phyloP scores from a whole-genome alignment of 768 basidiomycete genomes.

The Boletus speciosus region DNA sequence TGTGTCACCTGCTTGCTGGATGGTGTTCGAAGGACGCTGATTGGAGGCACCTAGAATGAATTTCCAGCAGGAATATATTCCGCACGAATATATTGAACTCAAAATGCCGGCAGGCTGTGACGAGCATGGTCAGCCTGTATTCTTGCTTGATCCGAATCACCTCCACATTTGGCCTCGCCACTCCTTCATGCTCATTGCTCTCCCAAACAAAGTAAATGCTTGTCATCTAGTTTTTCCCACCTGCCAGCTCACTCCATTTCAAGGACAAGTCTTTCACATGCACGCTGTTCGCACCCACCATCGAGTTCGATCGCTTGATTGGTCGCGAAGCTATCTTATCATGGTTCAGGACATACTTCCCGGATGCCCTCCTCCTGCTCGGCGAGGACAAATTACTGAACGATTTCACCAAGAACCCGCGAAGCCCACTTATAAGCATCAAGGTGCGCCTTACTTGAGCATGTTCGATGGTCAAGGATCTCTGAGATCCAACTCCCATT shows the following conservation, averaged over 20 bases:
- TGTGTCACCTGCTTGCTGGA: conserved; percentile 36
- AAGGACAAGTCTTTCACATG: conserved; percentile 98
- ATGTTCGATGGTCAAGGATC: conserved; percentile 16
- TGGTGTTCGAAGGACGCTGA: conserved; percentile 12
- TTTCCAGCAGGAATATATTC: conserved; percentile 93
- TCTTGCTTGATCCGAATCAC: conserved; percentile 89
- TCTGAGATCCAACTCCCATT: conserved; percentile 17
- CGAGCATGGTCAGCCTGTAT: conserved; percentile 58
- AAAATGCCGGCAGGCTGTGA: conserved; percentile 83
- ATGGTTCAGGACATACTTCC: conserved; percentile 85
- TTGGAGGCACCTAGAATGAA: conserved; percentile 65
- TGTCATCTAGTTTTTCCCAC: conserved; percentile 24
- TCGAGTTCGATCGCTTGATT: conserved; percentile 66
- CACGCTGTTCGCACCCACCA: conserved; percentile 87
- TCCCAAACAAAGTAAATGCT: conserved; percentile 84
- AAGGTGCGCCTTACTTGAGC: conserved; percentile 57
- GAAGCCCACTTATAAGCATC: conserved; percentile 87
- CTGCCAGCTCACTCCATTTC: conserved; percentile 19
- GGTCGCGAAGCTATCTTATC: conserved; percentile 52
- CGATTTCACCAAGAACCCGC: conserved; percentile 81
- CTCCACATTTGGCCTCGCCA: conserved; percentile 99
- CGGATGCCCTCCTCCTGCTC: conserved; percentile 82
- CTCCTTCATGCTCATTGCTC: conserved; percentile 98
- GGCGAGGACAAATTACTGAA: conserved; percentile 74
- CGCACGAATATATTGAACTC: conserved; percentile 94